These are phyloP conservation scores for Oryza brachyantha DNA, from an alignment of 176 grass and related monocot genomes.

Conservation along the genomic window DNA sequence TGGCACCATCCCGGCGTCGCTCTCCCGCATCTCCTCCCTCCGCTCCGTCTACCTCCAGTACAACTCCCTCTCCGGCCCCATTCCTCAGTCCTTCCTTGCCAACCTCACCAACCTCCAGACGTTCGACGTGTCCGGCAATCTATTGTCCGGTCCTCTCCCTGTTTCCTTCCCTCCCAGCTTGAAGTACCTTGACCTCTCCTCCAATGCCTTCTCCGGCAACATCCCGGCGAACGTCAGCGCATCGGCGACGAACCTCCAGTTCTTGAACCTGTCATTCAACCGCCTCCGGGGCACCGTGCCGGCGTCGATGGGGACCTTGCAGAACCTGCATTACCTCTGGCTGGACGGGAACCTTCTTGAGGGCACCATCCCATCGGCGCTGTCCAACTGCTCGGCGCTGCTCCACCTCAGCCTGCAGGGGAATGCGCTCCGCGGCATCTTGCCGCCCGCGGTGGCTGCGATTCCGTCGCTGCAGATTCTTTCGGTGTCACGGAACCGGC, in stretches of 20 bases:
- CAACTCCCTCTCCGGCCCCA: conserved; percentile 79
- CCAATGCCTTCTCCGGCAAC: conserved; percentile 69
- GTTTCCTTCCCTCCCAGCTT: conserved; percentile 42
- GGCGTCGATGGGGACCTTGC: conserved; percentile 57
- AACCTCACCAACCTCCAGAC: conserved; percentile 78
- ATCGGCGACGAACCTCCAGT: conserved; percentile 56
- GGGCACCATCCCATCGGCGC: conserved; percentile 80
- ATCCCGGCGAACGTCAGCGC: conserved; percentile 54
- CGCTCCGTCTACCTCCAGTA: conserved; percentile 76
- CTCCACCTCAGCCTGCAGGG: conserved; percentile 80
- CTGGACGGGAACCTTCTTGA: conserved; percentile 88
- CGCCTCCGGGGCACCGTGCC: conserved; percentile 81
- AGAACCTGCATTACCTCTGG: conserved; percentile 84
- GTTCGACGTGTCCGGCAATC: conserved; percentile 71
- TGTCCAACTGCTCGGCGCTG: conserved; percentile 79
- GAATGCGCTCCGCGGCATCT: conserved; percentile 77
- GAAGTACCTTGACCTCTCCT: conserved; percentile 85
- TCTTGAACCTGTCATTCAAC: conserved; percentile 85
- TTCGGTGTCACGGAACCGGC: conserved; percentile 66
- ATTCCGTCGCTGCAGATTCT: conserved; percentile 82
- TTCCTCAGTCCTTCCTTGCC: conserved; percentile 51
- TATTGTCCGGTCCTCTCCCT: conserved; percentile 66
- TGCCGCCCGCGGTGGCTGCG: conserved; percentile 67
- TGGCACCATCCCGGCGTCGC: conserved; percentile 54
- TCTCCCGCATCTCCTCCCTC: conserved; percentile 55